Percentiles rank a stretch among this genome's conserved stretches.
Evolutionary conservation across 2,329 filamentous ascomycete genomes (phyloP).

Genomic region (Phialemoniopsis sp.): DNA sequence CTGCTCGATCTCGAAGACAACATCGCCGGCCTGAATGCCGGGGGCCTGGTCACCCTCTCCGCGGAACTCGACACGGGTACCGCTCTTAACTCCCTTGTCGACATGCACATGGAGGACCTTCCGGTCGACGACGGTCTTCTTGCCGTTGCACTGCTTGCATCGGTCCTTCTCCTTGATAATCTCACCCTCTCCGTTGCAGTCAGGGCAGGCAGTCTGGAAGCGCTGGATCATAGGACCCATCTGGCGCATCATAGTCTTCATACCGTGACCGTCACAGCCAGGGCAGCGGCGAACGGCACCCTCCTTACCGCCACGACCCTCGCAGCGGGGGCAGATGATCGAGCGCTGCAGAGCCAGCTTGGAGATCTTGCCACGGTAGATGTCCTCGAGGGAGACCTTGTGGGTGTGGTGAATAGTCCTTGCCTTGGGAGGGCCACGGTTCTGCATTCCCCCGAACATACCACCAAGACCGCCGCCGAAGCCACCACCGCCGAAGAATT

Average conservation of each 20-base stretch:
- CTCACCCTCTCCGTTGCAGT: constrained; percentile 97
- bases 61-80: constrained; percentile 94
- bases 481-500: constrained; percentile 84
- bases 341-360: constrained; percentile 97
- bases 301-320: constrained; percentile 93
- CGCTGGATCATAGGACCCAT: constrained; percentile 99
- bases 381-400: constrained; percentile 96
- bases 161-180: constrained; percentile 95
- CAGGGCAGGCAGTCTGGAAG: constrained; percentile 98
- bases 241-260: constrained; percentile 99
- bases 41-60: constrained; percentile 96
- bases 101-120: constrained; percentile 99
- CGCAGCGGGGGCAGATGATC: constrained; percentile 92
- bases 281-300: constrained; percentile 92
- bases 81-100: constrained; percentile 87
- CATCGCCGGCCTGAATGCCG: constrained; percentile 88
- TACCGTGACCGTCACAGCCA: constrained; percentile 89
- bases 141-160: constrained; percentile 93
- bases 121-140: constrained; percentile 96
- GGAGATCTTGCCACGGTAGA: constrained; percentile 96
- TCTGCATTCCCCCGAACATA: constrained; percentile 76
- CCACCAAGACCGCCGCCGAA: constrained; percentile 70
- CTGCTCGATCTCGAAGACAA: constrained; percentile 98
- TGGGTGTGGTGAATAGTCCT: constrained; percentile 97
- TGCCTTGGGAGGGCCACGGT: constrained; percentile 79